Percentiles rank a stretch among this genome's conserved stretches.
phyloP scores from a whole-genome alignment of 179 eudicot species.

The Spinacia oleracea region DNA sequence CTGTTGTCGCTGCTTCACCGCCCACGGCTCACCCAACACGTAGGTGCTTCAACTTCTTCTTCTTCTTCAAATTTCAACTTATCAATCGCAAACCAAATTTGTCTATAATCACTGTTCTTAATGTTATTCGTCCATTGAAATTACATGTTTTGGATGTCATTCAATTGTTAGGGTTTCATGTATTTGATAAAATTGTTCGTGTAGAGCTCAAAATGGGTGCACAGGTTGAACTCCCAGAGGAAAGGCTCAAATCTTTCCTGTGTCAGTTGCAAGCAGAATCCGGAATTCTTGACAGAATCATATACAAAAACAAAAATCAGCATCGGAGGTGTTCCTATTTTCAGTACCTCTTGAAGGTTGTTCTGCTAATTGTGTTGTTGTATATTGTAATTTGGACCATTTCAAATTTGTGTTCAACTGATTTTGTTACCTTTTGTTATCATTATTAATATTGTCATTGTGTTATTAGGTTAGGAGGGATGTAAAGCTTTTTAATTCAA shows the following conservation, averaged over 20 bases:
- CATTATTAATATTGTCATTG: background rate
- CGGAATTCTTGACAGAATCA: constrained; percentile 70
- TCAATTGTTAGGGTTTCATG: constrained; percentile 11
- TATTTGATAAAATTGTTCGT: background rate
- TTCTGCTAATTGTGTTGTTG: background rate
- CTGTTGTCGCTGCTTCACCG: no score
- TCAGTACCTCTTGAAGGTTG: constrained; percentile 75
- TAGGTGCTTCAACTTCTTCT: no score
- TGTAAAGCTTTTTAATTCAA: constrained; percentile 63
- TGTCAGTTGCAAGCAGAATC: constrained; percentile 63
- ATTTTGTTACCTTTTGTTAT: background rate
- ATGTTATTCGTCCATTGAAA: no score
- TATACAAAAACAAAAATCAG: constrained; percentile 90
- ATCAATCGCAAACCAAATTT: no score
- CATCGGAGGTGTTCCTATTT: constrained; percentile 80
- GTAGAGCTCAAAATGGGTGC: constrained; percentile 40
- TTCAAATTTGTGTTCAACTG: background rate
- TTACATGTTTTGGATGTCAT: no score
- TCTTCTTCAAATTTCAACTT: no score
- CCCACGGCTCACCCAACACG: no score
- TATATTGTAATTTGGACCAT: background rate
- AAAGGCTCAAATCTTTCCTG: constrained; percentile 61
- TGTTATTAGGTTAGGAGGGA: constrained; percentile 78
- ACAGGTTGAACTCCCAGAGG: constrained; percentile 51
- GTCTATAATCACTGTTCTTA: no score